These are phyloP conservation scores for Ceratonia siliqua DNA, from an alignment of 306 rosid genomes.

Conservation along the genomic window DNA sequence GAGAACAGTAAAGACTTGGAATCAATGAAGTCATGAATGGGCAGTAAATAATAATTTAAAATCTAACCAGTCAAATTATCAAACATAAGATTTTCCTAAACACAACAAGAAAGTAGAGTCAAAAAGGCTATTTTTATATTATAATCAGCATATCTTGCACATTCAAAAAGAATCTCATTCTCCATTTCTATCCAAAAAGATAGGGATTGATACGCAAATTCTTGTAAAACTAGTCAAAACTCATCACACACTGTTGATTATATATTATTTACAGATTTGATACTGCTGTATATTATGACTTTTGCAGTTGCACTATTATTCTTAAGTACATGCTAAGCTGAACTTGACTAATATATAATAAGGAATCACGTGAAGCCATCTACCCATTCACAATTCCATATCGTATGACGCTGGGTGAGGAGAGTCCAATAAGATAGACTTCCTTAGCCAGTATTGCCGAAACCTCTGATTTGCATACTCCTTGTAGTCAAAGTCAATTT, in stretches of 20 bases:
- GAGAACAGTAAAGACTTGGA: too few relatives aligned
- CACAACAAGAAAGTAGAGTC: too few relatives aligned
- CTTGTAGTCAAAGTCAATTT: slow-evolving; percentile 84
- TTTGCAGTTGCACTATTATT: slow-evolving; percentile 12
- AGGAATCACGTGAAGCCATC: neutral
- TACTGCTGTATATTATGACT: slow-evolving; percentile 7
- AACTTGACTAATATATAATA: neutral
- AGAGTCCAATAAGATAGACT: slow-evolving; percentile 50
- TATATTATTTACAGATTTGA: slow-evolving; percentile 30
- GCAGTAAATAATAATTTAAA: too few relatives aligned
- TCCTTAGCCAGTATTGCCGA: slow-evolving; percentile 65
- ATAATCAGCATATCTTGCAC: too few relatives aligned
- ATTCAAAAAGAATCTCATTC: neutral
- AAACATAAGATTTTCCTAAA: too few relatives aligned
- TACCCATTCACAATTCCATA: slow-evolving; percentile 16
- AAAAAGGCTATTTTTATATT: too few relatives aligned
- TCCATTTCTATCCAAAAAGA: slow-evolving; percentile 19
- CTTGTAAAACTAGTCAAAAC: slow-evolving; percentile 2
- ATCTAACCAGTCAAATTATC: too few relatives aligned
- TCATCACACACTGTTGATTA: slow-evolving; percentile 18
- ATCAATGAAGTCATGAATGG: too few relatives aligned
- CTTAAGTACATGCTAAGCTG: slow-evolving; percentile 5
- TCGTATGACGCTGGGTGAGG: slow-evolving; percentile 20
- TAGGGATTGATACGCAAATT: slow-evolving; percentile 2
- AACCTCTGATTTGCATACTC: slow-evolving; percentile 90